Conservation (phyloP, 2,329 filamentous ascomycete species). For the Neoscytalidium dimidiatum region DNA sequence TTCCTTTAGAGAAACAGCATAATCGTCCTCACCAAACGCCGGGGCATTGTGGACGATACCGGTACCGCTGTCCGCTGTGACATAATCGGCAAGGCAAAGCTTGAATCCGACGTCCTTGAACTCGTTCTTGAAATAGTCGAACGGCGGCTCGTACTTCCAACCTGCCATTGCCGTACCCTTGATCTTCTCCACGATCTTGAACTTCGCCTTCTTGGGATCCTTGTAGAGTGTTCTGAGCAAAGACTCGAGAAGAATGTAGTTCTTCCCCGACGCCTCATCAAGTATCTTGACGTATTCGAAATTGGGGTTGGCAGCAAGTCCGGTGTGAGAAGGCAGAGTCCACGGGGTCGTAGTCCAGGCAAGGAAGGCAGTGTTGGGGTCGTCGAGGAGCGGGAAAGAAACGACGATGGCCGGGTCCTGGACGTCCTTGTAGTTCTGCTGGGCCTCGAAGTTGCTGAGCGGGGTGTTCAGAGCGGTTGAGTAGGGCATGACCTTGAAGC, state of each 20-base stretch:
- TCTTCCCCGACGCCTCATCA: slow-evolving; percentile 78
- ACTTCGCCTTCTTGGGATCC: slow-evolving; percentile 93
- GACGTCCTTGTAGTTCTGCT: slow-evolving; percentile 92
- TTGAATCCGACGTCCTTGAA: slow-evolving; percentile 84
- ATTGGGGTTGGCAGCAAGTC: slow-evolving; percentile 74
- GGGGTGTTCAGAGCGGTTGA: slow-evolving; percentile 88
- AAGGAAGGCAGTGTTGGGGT: slow-evolving; percentile 73
- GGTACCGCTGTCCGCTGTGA: slow-evolving; percentile 86
- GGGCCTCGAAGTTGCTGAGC: slow-evolving; percentile 89
- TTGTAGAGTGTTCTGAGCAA: slow-evolving; percentile 85
- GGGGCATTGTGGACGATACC: slow-evolving; percentile 94
- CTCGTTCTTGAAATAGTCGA: slow-evolving; percentile 85
- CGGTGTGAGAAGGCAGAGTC: slow-evolving; percentile 82
- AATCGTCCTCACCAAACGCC: slow-evolving; percentile 95
- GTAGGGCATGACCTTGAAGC: slow-evolving; percentile 92
- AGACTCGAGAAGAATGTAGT: slow-evolving; percentile 83
- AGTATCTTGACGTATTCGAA: slow-evolving; percentile 87
- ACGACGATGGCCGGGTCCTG: slow-evolving; percentile 90
- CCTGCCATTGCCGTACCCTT: slow-evolving; percentile 83
- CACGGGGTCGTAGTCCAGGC: slow-evolving; percentile 91
- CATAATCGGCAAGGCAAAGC: slow-evolving; percentile 81
- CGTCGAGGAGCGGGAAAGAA: slow-evolving; percentile 78
- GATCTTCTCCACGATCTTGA: slow-evolving; percentile 75
- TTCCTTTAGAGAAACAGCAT: slow-evolving; percentile 73
- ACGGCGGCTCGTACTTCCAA: slow-evolving; percentile 86